Conservation (phyloP, 352 stramenopile genomes). For the Peronospora farinosa region DNA sequence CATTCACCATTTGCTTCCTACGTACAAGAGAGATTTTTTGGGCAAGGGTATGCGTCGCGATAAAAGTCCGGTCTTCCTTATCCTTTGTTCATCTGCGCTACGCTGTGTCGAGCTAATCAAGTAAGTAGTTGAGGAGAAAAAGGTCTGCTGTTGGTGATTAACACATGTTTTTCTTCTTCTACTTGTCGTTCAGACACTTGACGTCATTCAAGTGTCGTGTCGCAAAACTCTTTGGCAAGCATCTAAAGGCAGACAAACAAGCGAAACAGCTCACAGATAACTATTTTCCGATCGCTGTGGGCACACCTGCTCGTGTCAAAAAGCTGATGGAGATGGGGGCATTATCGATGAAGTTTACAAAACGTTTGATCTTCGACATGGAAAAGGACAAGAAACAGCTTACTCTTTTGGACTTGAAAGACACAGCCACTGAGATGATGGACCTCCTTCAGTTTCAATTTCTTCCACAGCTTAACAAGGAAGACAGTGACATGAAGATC, state of each 20-base stretch:
- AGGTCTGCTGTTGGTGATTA: background rate
- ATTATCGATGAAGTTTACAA: conserved; percentile 73
- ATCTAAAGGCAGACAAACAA: conserved; percentile 89
- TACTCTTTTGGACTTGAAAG: conserved; percentile 79
- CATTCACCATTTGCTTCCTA: conserved; percentile 62
- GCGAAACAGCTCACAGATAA: conserved; percentile 63
- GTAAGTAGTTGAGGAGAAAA: conserved; percentile 44
- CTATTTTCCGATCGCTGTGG: conserved; percentile 75
- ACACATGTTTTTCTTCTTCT: background rate
- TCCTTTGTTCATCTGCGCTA: conserved; percentile 89
- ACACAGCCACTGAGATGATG: conserved; percentile 74
- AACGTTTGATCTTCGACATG: conserved; percentile 80
- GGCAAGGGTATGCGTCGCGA: conserved; percentile 76
- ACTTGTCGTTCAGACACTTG: conserved; percentile 37
- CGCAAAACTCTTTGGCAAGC: conserved; percentile 95
- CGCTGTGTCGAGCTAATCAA: conserved; percentile 91
- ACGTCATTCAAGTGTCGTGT: conserved; percentile 84
- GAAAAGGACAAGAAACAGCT: conserved; percentile 84
- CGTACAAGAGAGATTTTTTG: conserved; percentile 72
- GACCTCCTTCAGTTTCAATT: conserved; percentile 76
- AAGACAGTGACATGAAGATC: conserved; percentile 56
- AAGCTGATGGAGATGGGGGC: conserved; percentile 71
- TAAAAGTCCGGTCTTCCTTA: conserved; percentile 87
- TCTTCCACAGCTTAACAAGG: conserved; percentile 45
- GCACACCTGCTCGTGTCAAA: conserved; percentile 71